Evolutionary conservation across 2,329 filamentous ascomycete species (phyloP).

Genomic region (Talaromyces sp.): DNA sequence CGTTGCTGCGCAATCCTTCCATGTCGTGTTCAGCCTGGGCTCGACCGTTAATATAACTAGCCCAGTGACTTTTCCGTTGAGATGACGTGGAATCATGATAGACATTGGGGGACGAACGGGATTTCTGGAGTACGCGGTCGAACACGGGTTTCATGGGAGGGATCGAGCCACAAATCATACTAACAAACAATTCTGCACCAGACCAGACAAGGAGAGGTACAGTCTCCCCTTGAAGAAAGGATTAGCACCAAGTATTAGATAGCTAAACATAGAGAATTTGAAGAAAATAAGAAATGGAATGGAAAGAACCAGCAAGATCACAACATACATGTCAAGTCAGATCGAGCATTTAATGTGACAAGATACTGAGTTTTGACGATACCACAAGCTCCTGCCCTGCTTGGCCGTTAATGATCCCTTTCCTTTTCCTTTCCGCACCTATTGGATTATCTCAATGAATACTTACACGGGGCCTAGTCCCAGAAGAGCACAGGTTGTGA

Average conservation of each 20-base stretch:
- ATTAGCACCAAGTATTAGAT: neutral
- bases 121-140: neutral
- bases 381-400: neutral
- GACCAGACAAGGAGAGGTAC: neutral
- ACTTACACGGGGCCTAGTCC: neutral
- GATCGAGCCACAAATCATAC: neutral
- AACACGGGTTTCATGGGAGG: conserved; percentile 2
- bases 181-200: neutral
- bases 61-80: neutral
- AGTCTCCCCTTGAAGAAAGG: neutral
- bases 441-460: neutral
- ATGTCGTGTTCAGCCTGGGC: neutral
- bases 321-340: neutral
- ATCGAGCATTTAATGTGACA: neutral
- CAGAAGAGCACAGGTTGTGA: neutral
- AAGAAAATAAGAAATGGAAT: too few species aligned
- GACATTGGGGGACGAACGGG: neutral
- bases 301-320: too few species aligned
- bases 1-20: neutral
- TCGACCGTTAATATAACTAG: neutral
- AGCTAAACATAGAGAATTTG: neutral
- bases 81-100: neutral
- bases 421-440: neutral
- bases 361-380: conserved; percentile 1
- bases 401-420: neutral